Percentiles rank a stretch among this genome's conserved stretches.
These are phyloP conservation scores for Hypomontagnella submonticulosa DNA, from an alignment of 495 filamentous ascomycete species.

Conservation along the genomic window DNA sequence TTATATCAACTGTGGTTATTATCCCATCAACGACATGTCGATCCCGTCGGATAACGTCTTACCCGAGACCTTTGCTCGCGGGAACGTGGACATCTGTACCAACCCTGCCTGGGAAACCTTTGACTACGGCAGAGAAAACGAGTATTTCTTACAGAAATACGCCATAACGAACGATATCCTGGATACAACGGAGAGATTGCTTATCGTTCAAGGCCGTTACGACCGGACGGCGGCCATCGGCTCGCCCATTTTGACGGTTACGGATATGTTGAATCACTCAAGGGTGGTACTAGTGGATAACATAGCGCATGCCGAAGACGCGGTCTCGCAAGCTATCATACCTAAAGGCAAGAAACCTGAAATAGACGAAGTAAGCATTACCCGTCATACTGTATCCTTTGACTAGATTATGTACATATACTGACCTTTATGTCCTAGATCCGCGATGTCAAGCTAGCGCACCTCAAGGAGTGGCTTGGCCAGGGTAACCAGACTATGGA, in stretches of 20 bases:
- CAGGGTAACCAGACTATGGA: slow-evolving; percentile 22
- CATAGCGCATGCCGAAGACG: slow-evolving; percentile 33
- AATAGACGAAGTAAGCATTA: slow-evolving; percentile 25
- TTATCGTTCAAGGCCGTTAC: slow-evolving; percentile 31
- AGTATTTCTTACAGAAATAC: slow-evolving; percentile 41
- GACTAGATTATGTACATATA: background rate
- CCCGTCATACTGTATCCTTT: no score
- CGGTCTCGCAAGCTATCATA: slow-evolving; percentile 35
- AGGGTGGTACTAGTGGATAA: slow-evolving; percentile 28
- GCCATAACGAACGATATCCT: slow-evolving; percentile 26
- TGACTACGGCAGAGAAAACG: slow-evolving; percentile 33
- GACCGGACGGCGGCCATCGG: slow-evolving; percentile 38
- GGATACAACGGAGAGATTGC: slow-evolving; percentile 22
- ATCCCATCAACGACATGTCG: slow-evolving; percentile 34
- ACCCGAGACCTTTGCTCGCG: slow-evolving; percentile 31
- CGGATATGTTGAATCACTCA: slow-evolving; percentile 28
- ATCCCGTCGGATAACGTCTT: slow-evolving; percentile 34
- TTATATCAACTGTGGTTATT: slow-evolving; percentile 31
- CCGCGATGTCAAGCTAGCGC: slow-evolving; percentile 30
- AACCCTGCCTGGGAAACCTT: slow-evolving; percentile 19
- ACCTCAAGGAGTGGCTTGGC: slow-evolving; percentile 38
- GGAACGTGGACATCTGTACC: slow-evolving; percentile 24
- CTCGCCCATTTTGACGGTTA: slow-evolving; percentile 25
- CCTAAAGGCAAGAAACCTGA: slow-evolving; percentile 27
- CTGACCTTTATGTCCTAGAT: slow-evolving; percentile 8